Evolutionary conservation across 1,284 basidiomycete species (phyloP).

Genomic region (Anthracocystis panici-leucophaei): DNA sequence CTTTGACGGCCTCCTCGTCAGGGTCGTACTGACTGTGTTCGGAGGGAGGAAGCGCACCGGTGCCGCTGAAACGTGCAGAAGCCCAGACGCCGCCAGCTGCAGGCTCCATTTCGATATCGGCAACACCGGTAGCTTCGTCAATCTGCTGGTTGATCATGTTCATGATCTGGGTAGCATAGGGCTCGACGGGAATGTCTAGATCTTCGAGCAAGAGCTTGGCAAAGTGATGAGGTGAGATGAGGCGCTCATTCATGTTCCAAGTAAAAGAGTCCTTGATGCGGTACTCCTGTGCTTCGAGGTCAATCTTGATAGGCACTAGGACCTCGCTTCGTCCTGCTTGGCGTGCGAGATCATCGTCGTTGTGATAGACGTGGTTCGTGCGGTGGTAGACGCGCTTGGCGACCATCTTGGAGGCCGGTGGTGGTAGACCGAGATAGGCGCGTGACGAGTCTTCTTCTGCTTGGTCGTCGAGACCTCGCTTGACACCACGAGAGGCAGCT

Average conservation of each 20-base stretch:
- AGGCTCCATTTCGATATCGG: conserved; percentile 53
- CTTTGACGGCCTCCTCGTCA: conserved; percentile 32
- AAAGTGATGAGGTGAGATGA: conserved; percentile 85
- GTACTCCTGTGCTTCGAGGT: conserved; percentile 91
- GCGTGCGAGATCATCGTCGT: conserved; percentile 57
- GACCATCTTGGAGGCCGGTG: conserved; percentile 82
- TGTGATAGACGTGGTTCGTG: conserved; percentile 80
- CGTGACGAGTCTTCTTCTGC: conserved; percentile 47
- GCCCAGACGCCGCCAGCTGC: conserved; percentile 46
- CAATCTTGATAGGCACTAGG: conserved; percentile 91
- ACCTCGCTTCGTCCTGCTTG: conserved; percentile 73
- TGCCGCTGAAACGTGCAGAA: conserved; percentile 21
- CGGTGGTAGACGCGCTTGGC: conserved; percentile 71
- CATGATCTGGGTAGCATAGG: conserved; percentile 82
- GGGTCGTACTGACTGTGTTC: conserved; percentile 37
- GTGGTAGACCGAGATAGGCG: conserved; percentile 88
- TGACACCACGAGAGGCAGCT: conserved; percentile 37
- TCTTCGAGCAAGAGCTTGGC: conserved; percentile 88
- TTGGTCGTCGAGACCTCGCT: conserved; percentile 50
- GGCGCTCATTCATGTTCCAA: conserved; percentile 86
- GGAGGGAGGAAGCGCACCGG: conserved; percentile 17
- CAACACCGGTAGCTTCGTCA: conserved; percentile 81
- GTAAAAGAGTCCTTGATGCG: conserved; percentile 93
- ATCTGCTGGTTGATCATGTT: conserved; percentile 89
- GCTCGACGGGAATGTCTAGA: conserved; percentile 78